phyloP scores from a whole-genome alignment of 2,329 filamentous ascomycete species.

The Talaromyces pinophilus region DNA sequence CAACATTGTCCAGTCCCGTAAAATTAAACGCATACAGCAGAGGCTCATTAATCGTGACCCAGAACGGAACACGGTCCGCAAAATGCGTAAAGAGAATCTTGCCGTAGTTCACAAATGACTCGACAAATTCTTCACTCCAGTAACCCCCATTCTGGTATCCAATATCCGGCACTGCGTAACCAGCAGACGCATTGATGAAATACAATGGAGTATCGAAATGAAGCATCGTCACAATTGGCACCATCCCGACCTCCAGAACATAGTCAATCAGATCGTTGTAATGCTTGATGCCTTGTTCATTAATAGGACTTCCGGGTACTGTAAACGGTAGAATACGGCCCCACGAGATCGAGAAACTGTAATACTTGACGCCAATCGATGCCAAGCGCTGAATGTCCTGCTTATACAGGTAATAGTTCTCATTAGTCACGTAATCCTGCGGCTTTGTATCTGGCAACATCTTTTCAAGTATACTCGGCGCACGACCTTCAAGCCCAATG shows the following conservation, averaged over 20 bases:
- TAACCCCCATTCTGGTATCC: slow-evolving; percentile 33
- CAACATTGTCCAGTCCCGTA: slow-evolving; percentile 52
- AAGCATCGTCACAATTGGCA: slow-evolving; percentile 47
- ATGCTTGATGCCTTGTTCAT: slow-evolving; percentile 49
- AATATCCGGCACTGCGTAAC: slow-evolving; percentile 28
- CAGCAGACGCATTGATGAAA: slow-evolving; percentile 28
- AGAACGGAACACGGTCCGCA: slow-evolving; percentile 43
- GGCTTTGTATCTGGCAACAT: slow-evolving; percentile 36
- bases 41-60: slow-evolving; percentile 48
- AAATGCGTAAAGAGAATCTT: slow-evolving; percentile 42
- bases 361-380: slow-evolving; percentile 42
- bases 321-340: slow-evolving; percentile 53
- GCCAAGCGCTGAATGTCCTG: slow-evolving; percentile 47
- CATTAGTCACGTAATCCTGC: slow-evolving; percentile 52
- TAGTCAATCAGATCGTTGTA: slow-evolving; percentile 53
- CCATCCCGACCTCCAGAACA: slow-evolving; percentile 46
- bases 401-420: slow-evolving; percentile 55
- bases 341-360: slow-evolving; percentile 53
- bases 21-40: slow-evolving; percentile 46
- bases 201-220: slow-evolving; percentile 35
- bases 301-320: slow-evolving; percentile 46
- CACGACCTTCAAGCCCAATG: slow-evolving; percentile 43
- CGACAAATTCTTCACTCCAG: slow-evolving; percentile 48
- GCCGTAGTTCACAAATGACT: slow-evolving; percentile 41
- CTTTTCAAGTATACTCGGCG: slow-evolving; percentile 44